Evolutionary conservation across 805 yeast genomes (phyloP).

Genomic region (Blastobotrys parvus): DNA sequence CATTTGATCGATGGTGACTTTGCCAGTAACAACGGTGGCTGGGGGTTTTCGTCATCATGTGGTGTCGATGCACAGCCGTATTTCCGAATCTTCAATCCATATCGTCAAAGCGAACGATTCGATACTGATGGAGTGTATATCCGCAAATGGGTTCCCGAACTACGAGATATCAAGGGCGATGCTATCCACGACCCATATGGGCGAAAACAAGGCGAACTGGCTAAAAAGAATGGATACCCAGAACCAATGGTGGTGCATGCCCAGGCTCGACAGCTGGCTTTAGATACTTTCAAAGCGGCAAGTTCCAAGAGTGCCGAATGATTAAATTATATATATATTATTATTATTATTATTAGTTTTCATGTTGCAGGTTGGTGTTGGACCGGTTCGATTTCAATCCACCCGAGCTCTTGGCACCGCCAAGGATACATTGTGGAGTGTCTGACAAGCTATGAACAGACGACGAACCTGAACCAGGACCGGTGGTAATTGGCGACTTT

Average conservation of each 20-base stretch:
- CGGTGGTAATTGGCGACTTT: neutral
- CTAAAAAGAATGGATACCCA: neutral
- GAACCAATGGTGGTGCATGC: neutral
- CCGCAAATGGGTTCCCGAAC: slow-evolving; percentile 43
- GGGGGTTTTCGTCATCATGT: slow-evolving; percentile 47
- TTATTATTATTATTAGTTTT: neutral
- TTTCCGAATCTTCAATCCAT: slow-evolving; percentile 48
- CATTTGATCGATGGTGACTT: slow-evolving; percentile 45
- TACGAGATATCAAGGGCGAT: slow-evolving; percentile 26
- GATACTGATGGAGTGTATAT: slow-evolving; percentile 42
- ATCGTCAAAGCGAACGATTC: slow-evolving; percentile 40
- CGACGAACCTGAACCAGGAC: neutral
- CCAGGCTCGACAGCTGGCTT: neutral
- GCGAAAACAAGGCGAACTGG: slow-evolving; percentile 3
- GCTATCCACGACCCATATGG: slow-evolving; percentile 32
- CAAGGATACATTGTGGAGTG: neutral
- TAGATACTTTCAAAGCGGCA: neutral
- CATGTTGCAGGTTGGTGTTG: neutral
- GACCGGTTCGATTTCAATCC: neutral
- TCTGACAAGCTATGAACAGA: neutral
- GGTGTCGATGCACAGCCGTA: slow-evolving; percentile 52
- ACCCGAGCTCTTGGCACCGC: neutral
- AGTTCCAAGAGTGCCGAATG: too few species aligned
- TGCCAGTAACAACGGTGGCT: slow-evolving; percentile 48
- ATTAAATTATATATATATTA: too few species aligned